These are phyloP conservation scores for Ehretia macrophylla DNA, from an alignment of 257 asterid genomes.

Conservation along the genomic window DNA sequence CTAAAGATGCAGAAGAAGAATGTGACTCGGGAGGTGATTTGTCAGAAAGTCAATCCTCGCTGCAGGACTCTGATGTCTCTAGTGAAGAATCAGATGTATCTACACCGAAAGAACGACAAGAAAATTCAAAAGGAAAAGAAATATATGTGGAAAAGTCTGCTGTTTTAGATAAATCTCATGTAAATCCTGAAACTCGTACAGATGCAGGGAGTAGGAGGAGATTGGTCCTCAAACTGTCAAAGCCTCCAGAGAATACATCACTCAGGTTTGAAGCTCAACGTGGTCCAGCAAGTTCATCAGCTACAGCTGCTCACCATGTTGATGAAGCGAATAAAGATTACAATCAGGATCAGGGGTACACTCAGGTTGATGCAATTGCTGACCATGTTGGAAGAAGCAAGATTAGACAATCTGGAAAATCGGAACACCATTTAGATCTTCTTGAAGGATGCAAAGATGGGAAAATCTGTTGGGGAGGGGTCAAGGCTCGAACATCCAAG, in stretches of 20 bases:
- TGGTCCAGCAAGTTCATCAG: constrained; percentile 52
- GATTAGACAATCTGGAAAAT: constrained; percentile 23
- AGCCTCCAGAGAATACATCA: constrained; percentile 26
- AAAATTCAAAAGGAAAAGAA: constrained; percentile 71
- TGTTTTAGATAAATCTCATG: constrained; percentile 36
- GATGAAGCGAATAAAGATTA: constrained; percentile 19
- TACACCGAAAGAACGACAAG: constrained; percentile 42
- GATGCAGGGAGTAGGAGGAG: constrained; percentile 55
- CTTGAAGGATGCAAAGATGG: constrained; percentile 71
- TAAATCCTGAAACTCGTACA: constrained; percentile 38
- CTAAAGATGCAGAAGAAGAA: constrained; percentile 61
- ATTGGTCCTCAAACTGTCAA: constrained; percentile 78
- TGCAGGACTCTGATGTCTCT: constrained; percentile 56
- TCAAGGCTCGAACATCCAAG: constrained; percentile 75
- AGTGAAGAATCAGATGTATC: constrained; percentile 81
- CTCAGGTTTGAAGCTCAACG: constrained; percentile 24
- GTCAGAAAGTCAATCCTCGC: constrained; percentile 64
- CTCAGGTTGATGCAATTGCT: constrained; percentile 28
- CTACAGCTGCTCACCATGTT: constrained; percentile 32
- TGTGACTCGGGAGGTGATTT: constrained; percentile 53
- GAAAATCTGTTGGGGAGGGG: constrained; percentile 84
- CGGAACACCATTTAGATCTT: constrained; percentile 45
- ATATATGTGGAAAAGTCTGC: constrained; percentile 41
- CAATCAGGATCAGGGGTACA: constrained; percentile 25
- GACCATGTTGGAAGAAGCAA: constrained; percentile 37